Evolutionary conservation across 805 yeast genomes (phyloP), one percentile per base, ranked within the genome.

Genomic region (Brettanomyces anomalus): DNA sequence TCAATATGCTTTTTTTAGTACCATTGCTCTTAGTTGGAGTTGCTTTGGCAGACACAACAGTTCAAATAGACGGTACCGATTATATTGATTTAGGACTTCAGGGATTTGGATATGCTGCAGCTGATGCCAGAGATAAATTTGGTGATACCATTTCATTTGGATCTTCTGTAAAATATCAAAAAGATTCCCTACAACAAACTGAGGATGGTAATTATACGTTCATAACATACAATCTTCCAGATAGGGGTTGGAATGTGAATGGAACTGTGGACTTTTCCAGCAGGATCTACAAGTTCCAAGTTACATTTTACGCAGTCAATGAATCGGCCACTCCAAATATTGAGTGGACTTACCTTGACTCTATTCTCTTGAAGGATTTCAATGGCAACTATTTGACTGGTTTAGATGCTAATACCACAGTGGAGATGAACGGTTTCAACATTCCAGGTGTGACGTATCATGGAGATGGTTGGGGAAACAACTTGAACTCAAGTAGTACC

Each of bases 141-240:
- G 48, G 48, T 19, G 64, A 60, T 21, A 55, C 65, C 5, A 56
- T 60, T 21, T 57, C 65, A 5, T 57, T 58, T 49, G 65, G 65
- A 8, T 60, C 64, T 5, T 55, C 62, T 2, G 47, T 58, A 26
- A 43, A 52, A 13, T 33, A 55, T 35, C 61, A 60, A 36, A 49
- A 55, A 40, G 34, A 43, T 21, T 53, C 62, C 10, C 38, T 60
- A 19, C 24, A 40, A 1, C 54, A 55, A 21, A 46, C 35, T 34
- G 18, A 41, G 7, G 39, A 52, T 39, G 59, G 57, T 19, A 51
- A 43, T 19, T 60, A 60, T 40, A 47, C 56, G 18, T 58, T 58
- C 42, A 49, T 43, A n/a, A 52, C 59, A 4, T 59, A 53, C 48
- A 52, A 52, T 34, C 49, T 60, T 30, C 64, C 64, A 10, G 65